phyloP scores from a whole-genome alignment of 106 monocot species.

The Triglochin maritima region DNA sequence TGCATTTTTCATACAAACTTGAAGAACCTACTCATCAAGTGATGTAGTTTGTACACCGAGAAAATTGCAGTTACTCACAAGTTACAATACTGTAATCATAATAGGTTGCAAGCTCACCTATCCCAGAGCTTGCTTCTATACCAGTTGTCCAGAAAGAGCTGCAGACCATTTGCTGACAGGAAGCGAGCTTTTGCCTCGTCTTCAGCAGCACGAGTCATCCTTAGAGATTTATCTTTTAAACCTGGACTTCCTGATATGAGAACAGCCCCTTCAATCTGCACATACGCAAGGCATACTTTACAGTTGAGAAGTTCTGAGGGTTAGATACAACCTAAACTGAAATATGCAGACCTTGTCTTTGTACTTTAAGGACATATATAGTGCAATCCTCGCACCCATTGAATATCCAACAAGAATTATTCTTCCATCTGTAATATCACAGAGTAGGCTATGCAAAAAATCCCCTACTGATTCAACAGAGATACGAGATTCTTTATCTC shows the following conservation, averaged over 20 bases:
- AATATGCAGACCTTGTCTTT: conserved; percentile 49
- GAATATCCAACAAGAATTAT: conserved; percentile 88
- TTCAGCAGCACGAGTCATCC: conserved; percentile 37
- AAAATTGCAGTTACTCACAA: no score
- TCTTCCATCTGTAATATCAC: conserved; percentile 28
- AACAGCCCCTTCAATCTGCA: conserved; percentile 65
- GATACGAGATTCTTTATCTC: background rate
- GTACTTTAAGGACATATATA: conserved; percentile 72
- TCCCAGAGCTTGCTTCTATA: conserved; percentile 66
- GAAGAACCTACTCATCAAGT: no score
- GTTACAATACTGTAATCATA: background rate
- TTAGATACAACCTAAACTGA: no score
- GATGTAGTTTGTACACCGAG: no score
- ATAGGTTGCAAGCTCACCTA: conserved; percentile 31
- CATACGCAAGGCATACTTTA: background rate
- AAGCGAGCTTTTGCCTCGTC: conserved; percentile 67
- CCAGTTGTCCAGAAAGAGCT: conserved; percentile 56
- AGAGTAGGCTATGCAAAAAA: conserved; percentile 44
- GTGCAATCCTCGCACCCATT: conserved; percentile 88
- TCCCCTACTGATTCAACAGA: conserved; percentile 54
- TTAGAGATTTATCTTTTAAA: conserved; percentile 42
- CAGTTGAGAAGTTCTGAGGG: no score
- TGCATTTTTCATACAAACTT: no score
- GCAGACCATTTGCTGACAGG: conserved; percentile 48
- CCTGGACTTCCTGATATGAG: conserved; percentile 94